These are phyloP conservation scores for Fraxinus ornus DNA, from an alignment of 305 asterid genomes.

Conservation along the genomic window DNA sequence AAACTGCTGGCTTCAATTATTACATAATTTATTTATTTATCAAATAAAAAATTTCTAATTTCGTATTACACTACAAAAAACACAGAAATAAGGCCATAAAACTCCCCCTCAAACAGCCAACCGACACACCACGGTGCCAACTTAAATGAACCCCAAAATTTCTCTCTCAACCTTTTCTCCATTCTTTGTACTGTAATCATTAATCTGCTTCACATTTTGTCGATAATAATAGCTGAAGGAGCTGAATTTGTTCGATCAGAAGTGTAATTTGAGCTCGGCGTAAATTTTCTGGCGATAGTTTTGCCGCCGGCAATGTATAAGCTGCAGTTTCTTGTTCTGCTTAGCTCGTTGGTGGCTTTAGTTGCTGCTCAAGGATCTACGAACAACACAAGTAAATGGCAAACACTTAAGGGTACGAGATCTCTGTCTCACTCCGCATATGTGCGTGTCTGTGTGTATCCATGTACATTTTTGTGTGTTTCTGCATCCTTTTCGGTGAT, in stretches of 20 bases:
- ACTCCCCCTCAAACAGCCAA: neutral
- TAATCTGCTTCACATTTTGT: neutral
- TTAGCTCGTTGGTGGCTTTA: slow-evolving; percentile 38
- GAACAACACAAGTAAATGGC: slow-evolving; percentile 38
- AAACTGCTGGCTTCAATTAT: neutral
- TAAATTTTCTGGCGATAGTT: neutral
- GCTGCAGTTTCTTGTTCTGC: slow-evolving; percentile 16
- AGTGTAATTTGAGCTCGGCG: neutral
- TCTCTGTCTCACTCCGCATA: neutral
- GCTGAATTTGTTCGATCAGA: neutral
- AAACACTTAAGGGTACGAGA: slow-evolving; percentile 45
- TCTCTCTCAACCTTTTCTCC: neutral
- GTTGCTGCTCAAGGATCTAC: slow-evolving; percentile 54
- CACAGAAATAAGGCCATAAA: neutral
- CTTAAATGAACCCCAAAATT: neutral
- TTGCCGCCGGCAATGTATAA: slow-evolving; percentile 23
- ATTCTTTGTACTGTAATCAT: neutral
- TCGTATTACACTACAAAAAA: neutral
- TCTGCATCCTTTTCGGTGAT: neutral
- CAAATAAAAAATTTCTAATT: neutral
- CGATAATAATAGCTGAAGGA: neutral
- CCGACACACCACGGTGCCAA: neutral
- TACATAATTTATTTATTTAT: neutral
- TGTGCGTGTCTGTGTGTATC: neutral
- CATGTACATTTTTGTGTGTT: neutral